Base-by-base conservation (phyloP, 345 rosid genomes). In the Erucastrum elatum region DNA sequence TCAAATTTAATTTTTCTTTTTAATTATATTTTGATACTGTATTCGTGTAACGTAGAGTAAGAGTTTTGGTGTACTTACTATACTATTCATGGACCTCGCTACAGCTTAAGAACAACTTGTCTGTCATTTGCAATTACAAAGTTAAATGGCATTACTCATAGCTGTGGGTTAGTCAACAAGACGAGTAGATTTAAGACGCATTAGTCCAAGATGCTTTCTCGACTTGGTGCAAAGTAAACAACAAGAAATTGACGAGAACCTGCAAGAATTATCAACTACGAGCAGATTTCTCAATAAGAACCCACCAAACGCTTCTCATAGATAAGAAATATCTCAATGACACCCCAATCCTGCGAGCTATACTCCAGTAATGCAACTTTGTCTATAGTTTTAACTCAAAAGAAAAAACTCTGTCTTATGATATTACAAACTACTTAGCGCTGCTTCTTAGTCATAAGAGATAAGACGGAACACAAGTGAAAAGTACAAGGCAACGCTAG, bases 301-400 rank as follows among this genome's bases (percentile, higher is more conserved):
- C n/a, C n/a, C n/a, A n/a, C n/a, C n/a, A n/a, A n/a, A n/a, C n/a
- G n/a, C n/a, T n/a, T n/a, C n/a, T n/a, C 21, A 51, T 44, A 44
- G 51, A 44, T 11, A 15, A 44, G 51, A 46, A 6, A 49, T n/a
- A n/a, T 49, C 56, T 49, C 0, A 13, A 49, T 49, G 17, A 5
- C 0, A 49, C 13, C 13, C 17, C 7, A 49, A 49, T 49, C 17
- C 55, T 49, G 7, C 6, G 55, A 49, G 55, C 55, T 49, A 13
- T 4, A 13, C 98, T 88, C 98, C 98, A 88, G 77, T 91, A 85
- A 71, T 93, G 94, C 76, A 95, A 81, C 79, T 91, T 92, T 61
- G 53, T 10, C 49, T 41, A 97, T 37, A 84, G 87, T 63, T 56
- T 39, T 21, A 56, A 21, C 30, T n/a, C 41, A 1, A 9, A 10